Percentiles rank a stretch among this genome's conserved stretches.
These are phyloP conservation scores for Magnolia officinalis DNA, from an alignment of 164 flowering plant genomes.

Conservation along the genomic window DNA sequence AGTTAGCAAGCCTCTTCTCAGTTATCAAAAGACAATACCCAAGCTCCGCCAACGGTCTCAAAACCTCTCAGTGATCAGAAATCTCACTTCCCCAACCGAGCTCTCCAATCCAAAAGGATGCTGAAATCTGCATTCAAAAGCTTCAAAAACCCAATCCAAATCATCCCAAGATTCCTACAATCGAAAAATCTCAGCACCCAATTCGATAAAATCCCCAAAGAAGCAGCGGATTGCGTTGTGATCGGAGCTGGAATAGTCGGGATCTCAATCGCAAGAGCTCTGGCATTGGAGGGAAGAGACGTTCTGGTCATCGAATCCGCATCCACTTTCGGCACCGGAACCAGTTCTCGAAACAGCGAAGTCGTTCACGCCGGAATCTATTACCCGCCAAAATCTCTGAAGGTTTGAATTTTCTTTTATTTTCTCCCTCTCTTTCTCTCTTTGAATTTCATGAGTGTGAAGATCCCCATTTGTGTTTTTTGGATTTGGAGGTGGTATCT, in stretches of 20 bases:
- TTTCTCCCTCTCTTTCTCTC: neutral
- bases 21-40: neutral
- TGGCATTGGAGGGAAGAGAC: slow-evolving; percentile 59
- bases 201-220: slow-evolving; percentile 30
- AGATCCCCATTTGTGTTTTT: slow-evolving; percentile 2
- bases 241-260: slow-evolving; percentile 96
- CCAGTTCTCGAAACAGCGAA: slow-evolving; percentile 85
- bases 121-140: neutral
- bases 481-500: neutral
- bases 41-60: neutral
- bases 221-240: slow-evolving; percentile 76
- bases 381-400: slow-evolving; percentile 65
- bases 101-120: neutral
- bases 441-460: neutral
- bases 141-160: slow-evolving; percentile 3
- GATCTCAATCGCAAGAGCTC: slow-evolving; percentile 65
- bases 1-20: neutral
- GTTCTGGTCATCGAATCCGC: slow-evolving; percentile 79
- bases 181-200: slow-evolving; percentile 6
- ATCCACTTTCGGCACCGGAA: slow-evolving; percentile 74
- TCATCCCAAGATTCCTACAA: neutral
- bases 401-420: slow-evolving; percentile 32
- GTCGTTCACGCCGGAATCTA: slow-evolving; percentile 92
- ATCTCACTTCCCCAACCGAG: neutral
- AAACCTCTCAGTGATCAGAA: no score